Evolutionary conservation across 163 green algal species (phyloP).

Genomic region (Chlamydomonas reinhardtii): DNA sequence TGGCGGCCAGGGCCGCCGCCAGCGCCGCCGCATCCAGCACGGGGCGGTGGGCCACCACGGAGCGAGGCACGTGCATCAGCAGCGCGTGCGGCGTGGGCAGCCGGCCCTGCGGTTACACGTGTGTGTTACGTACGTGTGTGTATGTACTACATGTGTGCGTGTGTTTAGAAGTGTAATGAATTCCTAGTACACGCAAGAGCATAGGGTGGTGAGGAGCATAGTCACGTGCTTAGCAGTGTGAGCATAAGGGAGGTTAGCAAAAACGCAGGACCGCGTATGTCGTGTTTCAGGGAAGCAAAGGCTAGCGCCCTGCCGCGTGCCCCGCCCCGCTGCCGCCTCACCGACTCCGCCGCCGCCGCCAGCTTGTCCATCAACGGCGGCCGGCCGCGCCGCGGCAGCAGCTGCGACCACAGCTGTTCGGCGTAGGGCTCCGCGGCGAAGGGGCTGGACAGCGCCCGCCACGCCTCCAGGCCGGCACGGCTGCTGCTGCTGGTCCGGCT

Average conservation of each 20-base stretch:
- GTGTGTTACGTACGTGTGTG: not conserved
- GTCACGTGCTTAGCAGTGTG: too few species aligned
- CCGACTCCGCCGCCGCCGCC: not conserved
- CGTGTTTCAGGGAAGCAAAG: too few species aligned
- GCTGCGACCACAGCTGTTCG: not conserved
- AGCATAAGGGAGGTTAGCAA: too few species aligned
- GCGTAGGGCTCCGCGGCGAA: not conserved
- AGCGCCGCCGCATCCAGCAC: not conserved
- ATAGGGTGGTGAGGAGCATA: too few species aligned
- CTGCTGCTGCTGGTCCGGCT: too few species aligned
- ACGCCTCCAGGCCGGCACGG: too few species aligned
- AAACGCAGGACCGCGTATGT: too few species aligned
- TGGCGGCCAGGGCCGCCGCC: not conserved
- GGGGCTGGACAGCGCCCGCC: not conserved
- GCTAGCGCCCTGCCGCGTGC: too few species aligned
- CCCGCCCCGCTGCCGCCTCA: too few species aligned
- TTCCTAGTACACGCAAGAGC: too few species aligned
- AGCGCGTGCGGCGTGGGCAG: not conserved
- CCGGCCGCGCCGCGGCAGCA: not conserved
- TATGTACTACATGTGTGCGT: not conserved
- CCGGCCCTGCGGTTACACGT: not conserved
- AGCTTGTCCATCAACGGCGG: not conserved
- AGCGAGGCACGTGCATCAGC: constrained; percentile 26
- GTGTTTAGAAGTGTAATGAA: too few species aligned
- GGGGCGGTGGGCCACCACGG: not conserved